Base-by-base conservation (phyloP, 345 rosid species). In the Eucalyptus urophylla region DNA sequence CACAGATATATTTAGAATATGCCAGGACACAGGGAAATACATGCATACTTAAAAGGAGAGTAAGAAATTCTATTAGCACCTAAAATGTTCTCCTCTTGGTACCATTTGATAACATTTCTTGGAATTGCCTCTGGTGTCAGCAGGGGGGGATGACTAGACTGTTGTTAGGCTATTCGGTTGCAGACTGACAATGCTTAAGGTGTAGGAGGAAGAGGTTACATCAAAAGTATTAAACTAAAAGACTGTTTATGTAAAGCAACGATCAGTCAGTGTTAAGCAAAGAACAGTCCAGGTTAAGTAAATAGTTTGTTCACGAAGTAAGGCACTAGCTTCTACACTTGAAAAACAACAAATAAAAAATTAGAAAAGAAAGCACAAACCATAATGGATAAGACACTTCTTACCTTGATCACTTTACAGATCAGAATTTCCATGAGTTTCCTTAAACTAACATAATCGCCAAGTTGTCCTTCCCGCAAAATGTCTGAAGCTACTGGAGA, bases 401-500 rank as follows among this genome's bases (percentile, higher is more conserved):
- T 72, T 93, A 97, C 99, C 99, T 96, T 97, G 45, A 97, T 93
- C 90, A 98, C 99, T 95, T 95, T 98, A 92, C 97, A 94, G 89
- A 98, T 98, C 80, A 96, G 80, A 89, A 97, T 93, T 93, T 96
- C 99, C 99, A 97, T 95, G 85, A 98, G 93, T 81, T 93, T 97
- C 92, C 97, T 92, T 87, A 96, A 86, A 88, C 95, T 93, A 76
- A 97, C 96, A 88, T 97, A 98, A 93, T 97, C 99, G 80, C 99
- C 99, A 19, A 97, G 97, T 92, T 98, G 99, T 80, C 99, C 99
- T 90, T 94, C 94, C 90, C 99, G 96, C 90, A 97, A 93, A 86
- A 97, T 96, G 94, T 98, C 99, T 4, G 98, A 95, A 86, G 99
- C 99, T 90, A 97, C 95, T 25, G 99, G 99, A 60, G 97, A 95